Percentiles rank a stretch among this genome's conserved stretches.
Conservation (phyloP, 2,329 filamentous ascomycete species). For the Neonectria coccinea region DNA sequence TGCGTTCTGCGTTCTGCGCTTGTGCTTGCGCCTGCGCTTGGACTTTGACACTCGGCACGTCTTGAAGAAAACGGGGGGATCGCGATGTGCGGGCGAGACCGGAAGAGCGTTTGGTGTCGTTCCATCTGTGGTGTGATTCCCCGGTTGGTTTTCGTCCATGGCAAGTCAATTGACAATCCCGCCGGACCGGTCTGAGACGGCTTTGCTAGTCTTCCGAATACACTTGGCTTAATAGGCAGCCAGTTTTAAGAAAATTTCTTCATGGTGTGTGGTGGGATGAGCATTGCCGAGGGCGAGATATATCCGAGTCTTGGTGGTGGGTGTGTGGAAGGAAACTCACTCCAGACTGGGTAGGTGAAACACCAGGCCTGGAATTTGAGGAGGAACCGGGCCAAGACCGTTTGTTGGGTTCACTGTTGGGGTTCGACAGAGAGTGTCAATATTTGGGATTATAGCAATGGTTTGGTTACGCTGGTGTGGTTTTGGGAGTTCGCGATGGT, state of each 20-base stretch:
- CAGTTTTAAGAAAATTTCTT: neutral
- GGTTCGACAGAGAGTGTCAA: no score
- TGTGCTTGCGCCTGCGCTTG: conserved; percentile 2
- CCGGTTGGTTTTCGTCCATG: conserved; percentile 27
- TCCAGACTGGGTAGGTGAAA: neutral
- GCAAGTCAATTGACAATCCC: conserved; percentile 10
- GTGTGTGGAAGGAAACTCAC: neutral
- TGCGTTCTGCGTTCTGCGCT: neutral
- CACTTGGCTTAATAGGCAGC: neutral
- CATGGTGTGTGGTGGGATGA: neutral
- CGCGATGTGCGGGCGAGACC: conserved; percentile 17
- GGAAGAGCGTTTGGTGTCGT: conserved; percentile 21
- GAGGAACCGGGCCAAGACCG: neutral
- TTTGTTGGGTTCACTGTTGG: neutral
- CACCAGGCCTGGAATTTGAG: no score
- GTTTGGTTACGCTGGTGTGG: neutral
- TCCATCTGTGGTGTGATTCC: conserved; percentile 29
- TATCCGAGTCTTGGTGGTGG: neutral
- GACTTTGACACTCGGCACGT: neutral
- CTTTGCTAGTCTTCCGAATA: neutral
- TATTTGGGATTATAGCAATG: neutral
- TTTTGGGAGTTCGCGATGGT: neutral
- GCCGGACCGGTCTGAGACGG: conserved; percentile 3
- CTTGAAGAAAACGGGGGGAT: conserved; percentile 6
- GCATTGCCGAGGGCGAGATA: neutral